phyloP scores from a whole-genome alignment of 495 filamentous ascomycete genomes.

The Recurvomyces mirabilis region DNA sequence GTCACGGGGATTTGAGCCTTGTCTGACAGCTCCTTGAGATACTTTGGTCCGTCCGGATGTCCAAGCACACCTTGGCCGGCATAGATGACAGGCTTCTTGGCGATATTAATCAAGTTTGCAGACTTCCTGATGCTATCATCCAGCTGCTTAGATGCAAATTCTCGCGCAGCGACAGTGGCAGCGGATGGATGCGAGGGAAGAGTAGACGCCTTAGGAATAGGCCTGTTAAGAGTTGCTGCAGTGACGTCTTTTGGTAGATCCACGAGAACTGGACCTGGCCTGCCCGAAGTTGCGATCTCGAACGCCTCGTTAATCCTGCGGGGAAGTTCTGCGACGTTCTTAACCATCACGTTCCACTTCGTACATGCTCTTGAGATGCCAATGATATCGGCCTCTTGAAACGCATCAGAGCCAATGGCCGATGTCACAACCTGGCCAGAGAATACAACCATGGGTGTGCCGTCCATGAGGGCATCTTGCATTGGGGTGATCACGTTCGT shows the following conservation, averaged over 20 bases:
- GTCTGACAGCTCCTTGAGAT: constrained; percentile 58
- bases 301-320: constrained; percentile 74
- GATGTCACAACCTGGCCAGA: constrained; percentile 62
- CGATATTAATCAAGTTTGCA: constrained; percentile 55
- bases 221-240: constrained; percentile 49
- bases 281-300: constrained; percentile 65
- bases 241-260: constrained; percentile 74
- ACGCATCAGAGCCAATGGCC: constrained; percentile 68
- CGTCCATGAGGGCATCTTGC: constrained; percentile 68
- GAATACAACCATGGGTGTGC: constrained; percentile 70
- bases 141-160: constrained; percentile 47
- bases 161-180: constrained; percentile 53
- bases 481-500: constrained; percentile 72
- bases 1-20: constrained; percentile 67
- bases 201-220: constrained; percentile 56
- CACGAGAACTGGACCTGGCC: constrained; percentile 69
- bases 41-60: constrained; percentile 50
- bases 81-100: constrained; percentile 69
- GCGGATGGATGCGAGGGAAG: constrained; percentile 59
- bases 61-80: constrained; percentile 61
- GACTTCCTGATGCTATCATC: constrained; percentile 50
- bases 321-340: constrained; percentile 66
- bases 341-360: constrained; percentile 81
- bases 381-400: constrained; percentile 69
- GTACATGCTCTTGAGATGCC: constrained; percentile 70